Evolutionary conservation across 352 stramenopile species (phyloP).

Genomic region (Phytopythium vexans): DNA sequence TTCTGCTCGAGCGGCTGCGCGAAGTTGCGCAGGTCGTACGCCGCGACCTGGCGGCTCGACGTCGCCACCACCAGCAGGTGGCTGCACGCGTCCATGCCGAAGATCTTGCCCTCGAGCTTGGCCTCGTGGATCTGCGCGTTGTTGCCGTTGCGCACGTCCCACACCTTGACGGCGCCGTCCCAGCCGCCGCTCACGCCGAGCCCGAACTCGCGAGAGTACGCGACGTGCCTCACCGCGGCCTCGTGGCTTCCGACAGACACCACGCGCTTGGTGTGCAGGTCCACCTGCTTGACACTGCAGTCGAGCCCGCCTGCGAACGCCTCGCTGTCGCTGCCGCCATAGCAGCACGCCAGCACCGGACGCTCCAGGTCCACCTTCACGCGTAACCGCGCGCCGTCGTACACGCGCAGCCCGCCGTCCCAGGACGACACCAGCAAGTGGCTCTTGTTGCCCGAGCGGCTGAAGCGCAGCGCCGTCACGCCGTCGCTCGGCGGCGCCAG

Average conservation of each 20-base stretch:
- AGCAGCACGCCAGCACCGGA: constrained; percentile 67
- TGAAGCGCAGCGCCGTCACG: constrained; percentile 82
- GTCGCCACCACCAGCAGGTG: constrained; percentile 61
- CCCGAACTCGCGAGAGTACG: constrained; percentile 55
- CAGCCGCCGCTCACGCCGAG: constrained; percentile 62
- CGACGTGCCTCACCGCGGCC: constrained; percentile 48
- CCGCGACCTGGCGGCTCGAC: constrained; percentile 47
- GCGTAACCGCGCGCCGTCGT: constrained; percentile 53
- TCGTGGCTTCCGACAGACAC: constrained; percentile 37
- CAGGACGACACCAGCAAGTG: constrained; percentile 77
- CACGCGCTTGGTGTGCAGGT: constrained; percentile 42
- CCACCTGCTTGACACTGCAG: constrained; percentile 51
- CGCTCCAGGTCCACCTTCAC: constrained; percentile 67
- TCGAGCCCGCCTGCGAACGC: constrained; percentile 78
- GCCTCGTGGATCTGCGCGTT: constrained; percentile 46
- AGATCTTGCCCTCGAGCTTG: constrained; percentile 55
- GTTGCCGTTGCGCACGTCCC: constrained; percentile 59
- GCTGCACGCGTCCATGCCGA: constrained; percentile 54
- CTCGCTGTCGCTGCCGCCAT: constrained; percentile 51
- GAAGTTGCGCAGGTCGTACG: constrained; percentile 86
- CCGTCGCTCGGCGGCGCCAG: constrained; percentile 77
- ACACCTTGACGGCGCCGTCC: constrained; percentile 63
- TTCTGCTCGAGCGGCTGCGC: constrained; percentile 51
- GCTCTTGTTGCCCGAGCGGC: constrained; percentile 30
- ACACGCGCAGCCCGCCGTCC: constrained; percentile 69